Conservation (phyloP, 2,329 filamentous ascomycete species). For the Cladophialophora exuberans region DNA sequence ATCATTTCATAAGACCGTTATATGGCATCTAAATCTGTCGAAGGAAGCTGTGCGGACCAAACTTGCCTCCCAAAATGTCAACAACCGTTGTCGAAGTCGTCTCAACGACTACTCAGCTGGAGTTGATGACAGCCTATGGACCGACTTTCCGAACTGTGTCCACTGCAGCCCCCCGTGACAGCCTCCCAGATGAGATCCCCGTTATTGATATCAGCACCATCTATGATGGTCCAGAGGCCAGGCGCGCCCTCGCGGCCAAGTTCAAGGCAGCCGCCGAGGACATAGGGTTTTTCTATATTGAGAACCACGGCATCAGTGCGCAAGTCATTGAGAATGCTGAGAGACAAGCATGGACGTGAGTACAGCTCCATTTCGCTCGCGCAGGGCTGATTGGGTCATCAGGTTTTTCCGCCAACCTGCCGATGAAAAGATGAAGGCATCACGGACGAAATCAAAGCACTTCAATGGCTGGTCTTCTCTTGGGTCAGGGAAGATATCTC, state of each 20-base stretch:
- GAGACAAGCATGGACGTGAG: too few relatives aligned
- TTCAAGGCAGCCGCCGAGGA: slow-evolving; percentile 53
- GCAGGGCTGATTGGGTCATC: slow-evolving; percentile 47
- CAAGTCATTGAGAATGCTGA: too few relatives aligned
- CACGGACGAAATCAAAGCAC: slow-evolving; percentile 51
- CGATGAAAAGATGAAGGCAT: slow-evolving; percentile 51
- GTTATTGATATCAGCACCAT: slow-evolving; percentile 56
- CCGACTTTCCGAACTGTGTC: slow-evolving; percentile 50
- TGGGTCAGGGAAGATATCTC: slow-evolving; percentile 13
- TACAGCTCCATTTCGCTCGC: too few relatives aligned
- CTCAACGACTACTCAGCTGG: slow-evolving; percentile 38
- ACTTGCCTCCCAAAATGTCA: slow-evolving; percentile 5
- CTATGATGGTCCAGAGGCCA: slow-evolving; percentile 40
- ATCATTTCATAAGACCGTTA: too few relatives aligned
- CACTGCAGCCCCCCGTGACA: slow-evolving; percentile 45
- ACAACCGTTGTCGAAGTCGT: slow-evolving; percentile 4
- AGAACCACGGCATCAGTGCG: slow-evolving; percentile 50
- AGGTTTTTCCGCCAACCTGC: slow-evolving; percentile 49
- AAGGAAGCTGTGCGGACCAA: too few relatives aligned
- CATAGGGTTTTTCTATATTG: slow-evolving; percentile 54
- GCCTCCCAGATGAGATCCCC: slow-evolving; percentile 54
- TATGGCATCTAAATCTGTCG: too few relatives aligned
- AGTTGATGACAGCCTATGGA: slow-evolving; percentile 50
- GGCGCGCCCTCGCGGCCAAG: slow-evolving; percentile 45
- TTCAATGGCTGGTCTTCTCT: slow-evolving; percentile 27